Conservation (phyloP, 805 yeast genomes). For the Yarrowia deformans region DNA sequence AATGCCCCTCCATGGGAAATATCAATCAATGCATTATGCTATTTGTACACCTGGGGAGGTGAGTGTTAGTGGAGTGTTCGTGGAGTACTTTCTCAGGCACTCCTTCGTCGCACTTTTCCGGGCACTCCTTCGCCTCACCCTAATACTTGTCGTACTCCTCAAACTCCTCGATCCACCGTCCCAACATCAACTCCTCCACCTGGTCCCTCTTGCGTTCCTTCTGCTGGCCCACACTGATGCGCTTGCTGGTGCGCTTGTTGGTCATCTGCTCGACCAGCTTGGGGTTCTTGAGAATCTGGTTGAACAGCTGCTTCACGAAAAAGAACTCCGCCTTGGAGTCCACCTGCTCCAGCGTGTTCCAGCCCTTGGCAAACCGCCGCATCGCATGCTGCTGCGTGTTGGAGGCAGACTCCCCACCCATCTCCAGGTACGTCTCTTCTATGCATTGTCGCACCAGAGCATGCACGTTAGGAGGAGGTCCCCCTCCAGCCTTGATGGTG, state of each 20-base stretch:
- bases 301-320: constrained; percentile 33
- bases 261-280: constrained; percentile 38
- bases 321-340: constrained; percentile 23
- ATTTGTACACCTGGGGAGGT: constrained; percentile 1
- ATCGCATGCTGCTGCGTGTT: constrained; percentile 28
- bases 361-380: constrained; percentile 22
- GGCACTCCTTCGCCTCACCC: no score
- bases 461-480: neutral
- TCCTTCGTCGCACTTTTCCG: no score
- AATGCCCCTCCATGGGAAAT: no score
- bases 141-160: constrained; percentile 25
- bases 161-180: constrained; percentile 57
- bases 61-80: no score
- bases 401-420: constrained; percentile 27
- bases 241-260: constrained; percentile 13
- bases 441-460: constrained; percentile 15
- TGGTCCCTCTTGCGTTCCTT: constrained; percentile 43
- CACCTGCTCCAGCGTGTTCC: constrained; percentile 37
- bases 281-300: constrained; percentile 28
- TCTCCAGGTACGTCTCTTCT: constrained; percentile 25
- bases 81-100: neutral
- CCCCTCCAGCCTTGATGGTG: neutral
- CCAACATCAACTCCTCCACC: constrained; percentile 56
- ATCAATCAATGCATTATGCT: constrained; percentile 34
- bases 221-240: constrained; percentile 15